Conservation (phyloP, 805 yeast genomes). For the Middelhovenomyces tepae region DNA sequence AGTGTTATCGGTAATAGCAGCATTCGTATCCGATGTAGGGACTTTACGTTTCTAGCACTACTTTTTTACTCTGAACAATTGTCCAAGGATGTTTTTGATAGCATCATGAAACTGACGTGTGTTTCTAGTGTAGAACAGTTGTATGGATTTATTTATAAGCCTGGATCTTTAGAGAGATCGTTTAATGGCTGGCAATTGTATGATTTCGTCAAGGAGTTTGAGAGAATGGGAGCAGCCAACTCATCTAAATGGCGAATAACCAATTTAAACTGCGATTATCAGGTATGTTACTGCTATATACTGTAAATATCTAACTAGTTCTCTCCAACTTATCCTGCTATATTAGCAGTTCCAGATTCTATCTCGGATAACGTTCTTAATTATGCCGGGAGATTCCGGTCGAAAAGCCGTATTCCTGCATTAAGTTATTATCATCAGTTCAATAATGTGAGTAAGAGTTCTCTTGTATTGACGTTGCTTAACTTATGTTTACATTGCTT, state of each 20-base stretch:
- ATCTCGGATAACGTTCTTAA: constrained; percentile 74
- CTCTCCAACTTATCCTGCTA: constrained; percentile 67
- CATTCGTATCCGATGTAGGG: constrained; percentile 70
- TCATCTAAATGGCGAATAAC: constrained; percentile 63
- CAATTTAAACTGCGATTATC: constrained; percentile 51
- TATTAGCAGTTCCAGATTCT: constrained; percentile 59
- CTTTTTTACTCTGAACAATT: constrained; percentile 54
- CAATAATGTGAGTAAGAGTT: too few species aligned
- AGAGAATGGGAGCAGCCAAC: constrained; percentile 51
- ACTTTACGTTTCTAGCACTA: constrained; percentile 71
- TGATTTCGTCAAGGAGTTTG: constrained; percentile 53
- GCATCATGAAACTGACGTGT: constrained; percentile 58
- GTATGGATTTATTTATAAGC: constrained; percentile 76
- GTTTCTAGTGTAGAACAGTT: constrained; percentile 44
- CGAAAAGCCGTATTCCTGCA: constrained; percentile 78
- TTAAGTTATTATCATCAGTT: constrained; percentile 64
- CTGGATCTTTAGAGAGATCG: constrained; percentile 58
- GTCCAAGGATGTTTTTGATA: constrained; percentile 65
- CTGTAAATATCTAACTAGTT: too few species aligned
- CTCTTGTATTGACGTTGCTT: background rate
- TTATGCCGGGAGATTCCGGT: constrained; percentile 79
- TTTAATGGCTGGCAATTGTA: constrained; percentile 69
- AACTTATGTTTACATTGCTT: too few species aligned
- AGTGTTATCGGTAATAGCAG: constrained; percentile 29
- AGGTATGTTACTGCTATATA: too few species aligned